Evolutionary conservation across 1,284 basidiomycete genomes (phyloP), one percentile per base, ranked within the genome.

Genomic region (Coriolopsis trogii): DNA sequence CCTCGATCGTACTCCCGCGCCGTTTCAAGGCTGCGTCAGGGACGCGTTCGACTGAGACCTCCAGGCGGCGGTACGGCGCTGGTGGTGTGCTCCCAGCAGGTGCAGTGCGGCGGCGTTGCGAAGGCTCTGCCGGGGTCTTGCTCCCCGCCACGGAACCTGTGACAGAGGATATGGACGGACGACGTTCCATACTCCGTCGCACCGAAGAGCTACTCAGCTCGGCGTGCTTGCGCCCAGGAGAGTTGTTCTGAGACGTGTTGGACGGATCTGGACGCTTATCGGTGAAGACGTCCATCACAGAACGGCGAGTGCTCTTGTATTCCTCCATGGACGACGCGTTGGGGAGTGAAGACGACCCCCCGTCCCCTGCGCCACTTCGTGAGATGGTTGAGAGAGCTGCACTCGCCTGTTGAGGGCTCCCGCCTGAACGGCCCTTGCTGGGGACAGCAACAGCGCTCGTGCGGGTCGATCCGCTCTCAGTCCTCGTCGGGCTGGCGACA

Each of bases 221-320:
- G 34, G 75, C 59, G 47, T 76, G 70, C 67, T 80, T 85, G 39
- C 82, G 81, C 56, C 73, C 73, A 0, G 87, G 84, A n/a, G 86
- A 85, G 16, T 81, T n/a, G n/a, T n/a, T 44, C 56, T 64, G 66
- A 23, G 66, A 60, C n/a, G 65, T 66, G 42, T 64, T 63, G 28
- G 65, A 65, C n/a, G 64, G 61, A 28, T 71, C 70, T 13, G 65
- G 65, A 12, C 76, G 77, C 60, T 73, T 80, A 33, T 85, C 84
- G 53, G 71, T 65, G 53, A 68, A 67, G 21, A 77, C 76, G 28
- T 73, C 67, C 47, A 63, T 70, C 9, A 70, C 71, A 60, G 80
- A 75, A 38, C 80, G 81, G 49, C 80, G 82, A 48, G 74, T 66
- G 33, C 68, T 62, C 41, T 70, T 57, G 36, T 45, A 58, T 43